These are phyloP conservation scores for Lumnitzera racemosa DNA, from an alignment of 345 rosid species.

Conservation along the genomic window DNA sequence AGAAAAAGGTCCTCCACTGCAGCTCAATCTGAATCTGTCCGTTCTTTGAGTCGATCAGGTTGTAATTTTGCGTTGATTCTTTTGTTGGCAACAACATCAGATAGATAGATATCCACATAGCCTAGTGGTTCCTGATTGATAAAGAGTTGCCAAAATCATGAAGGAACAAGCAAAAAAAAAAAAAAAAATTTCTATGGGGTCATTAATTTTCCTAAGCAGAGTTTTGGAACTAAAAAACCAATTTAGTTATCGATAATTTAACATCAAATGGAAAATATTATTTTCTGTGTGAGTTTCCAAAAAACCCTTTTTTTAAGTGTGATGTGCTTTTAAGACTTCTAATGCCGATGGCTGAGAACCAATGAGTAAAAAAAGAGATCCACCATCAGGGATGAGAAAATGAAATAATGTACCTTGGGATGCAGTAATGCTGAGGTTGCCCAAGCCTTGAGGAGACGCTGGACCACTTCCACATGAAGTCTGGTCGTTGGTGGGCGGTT, in stretches of 20 bases:
- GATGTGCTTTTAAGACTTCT: too few relatives aligned
- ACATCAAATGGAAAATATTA: too few relatives aligned
- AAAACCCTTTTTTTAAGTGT: too few relatives aligned
- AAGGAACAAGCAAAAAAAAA: background rate
- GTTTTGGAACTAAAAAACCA: too few relatives aligned
- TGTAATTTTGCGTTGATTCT: conserved; percentile 80
- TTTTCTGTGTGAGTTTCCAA: too few relatives aligned
- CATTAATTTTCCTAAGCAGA: too few relatives aligned
- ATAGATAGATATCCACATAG: conserved; percentile 45
- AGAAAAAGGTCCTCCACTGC: conserved; percentile 79
- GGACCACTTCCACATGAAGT: conserved; percentile 68
- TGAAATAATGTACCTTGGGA: conserved; percentile 62
- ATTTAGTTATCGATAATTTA: too few relatives aligned
- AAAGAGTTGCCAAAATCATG: background rate
- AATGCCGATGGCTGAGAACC: background rate
- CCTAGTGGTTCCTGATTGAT: conserved; percentile 71
- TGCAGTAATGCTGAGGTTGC: conserved; percentile 70
- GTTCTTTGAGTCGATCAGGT: conserved; percentile 83
- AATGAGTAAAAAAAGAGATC: background rate
- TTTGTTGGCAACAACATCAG: conserved; percentile 66
- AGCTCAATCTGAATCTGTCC: conserved; percentile 75
- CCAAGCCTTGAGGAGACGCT: conserved; percentile 78
- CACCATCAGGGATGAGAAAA: background rate
- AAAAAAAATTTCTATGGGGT: background rate
- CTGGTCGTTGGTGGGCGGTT: conserved; percentile 71